Evolutionary conservation across 345 rosid species (phyloP).

Genomic region (Noccaea caerulescens): DNA sequence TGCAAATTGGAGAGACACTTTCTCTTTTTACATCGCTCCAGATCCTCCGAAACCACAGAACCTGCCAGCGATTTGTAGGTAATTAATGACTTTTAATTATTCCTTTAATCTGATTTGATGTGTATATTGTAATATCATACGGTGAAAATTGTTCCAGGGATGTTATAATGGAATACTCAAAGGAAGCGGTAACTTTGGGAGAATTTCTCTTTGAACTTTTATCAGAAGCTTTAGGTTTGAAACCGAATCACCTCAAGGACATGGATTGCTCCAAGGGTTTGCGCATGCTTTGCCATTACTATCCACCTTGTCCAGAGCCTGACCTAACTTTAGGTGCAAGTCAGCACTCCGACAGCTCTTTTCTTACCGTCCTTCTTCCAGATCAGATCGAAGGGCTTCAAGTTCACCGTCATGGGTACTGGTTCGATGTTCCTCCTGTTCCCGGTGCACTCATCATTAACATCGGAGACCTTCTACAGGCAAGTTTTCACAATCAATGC

Average conservation of each 20-base stretch:
- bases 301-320: conserved; percentile 64
- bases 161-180: conserved; percentile 49
- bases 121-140: no score
- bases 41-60: conserved; percentile 42
- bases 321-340: conserved; percentile 56
- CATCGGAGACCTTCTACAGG: conserved; percentile 67
- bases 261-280: conserved; percentile 52
- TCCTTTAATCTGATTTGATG: no score
- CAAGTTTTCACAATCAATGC: conserved; percentile 33
- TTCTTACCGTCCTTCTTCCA: conserved; percentile 60
- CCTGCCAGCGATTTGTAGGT: conserved; percentile 45
- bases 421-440: conserved; percentile 54
- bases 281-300: conserved; percentile 52
- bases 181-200: conserved; percentile 45
- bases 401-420: conserved; percentile 43
- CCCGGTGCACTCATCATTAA: conserved; percentile 61
- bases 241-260: conserved; percentile 46
- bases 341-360: conserved; percentile 53
- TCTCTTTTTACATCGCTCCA: conserved; percentile 42
- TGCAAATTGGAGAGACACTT: conserved; percentile 51
- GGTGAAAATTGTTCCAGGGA: conserved; percentile 38
- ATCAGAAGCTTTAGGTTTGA: conserved; percentile 63
- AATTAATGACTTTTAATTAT: background rate
- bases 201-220: conserved; percentile 48
- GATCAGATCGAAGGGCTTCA: conserved; percentile 72